Base-by-base conservation (phyloP, 441 rosid species). In the Theobroma grandiflorum region DNA sequence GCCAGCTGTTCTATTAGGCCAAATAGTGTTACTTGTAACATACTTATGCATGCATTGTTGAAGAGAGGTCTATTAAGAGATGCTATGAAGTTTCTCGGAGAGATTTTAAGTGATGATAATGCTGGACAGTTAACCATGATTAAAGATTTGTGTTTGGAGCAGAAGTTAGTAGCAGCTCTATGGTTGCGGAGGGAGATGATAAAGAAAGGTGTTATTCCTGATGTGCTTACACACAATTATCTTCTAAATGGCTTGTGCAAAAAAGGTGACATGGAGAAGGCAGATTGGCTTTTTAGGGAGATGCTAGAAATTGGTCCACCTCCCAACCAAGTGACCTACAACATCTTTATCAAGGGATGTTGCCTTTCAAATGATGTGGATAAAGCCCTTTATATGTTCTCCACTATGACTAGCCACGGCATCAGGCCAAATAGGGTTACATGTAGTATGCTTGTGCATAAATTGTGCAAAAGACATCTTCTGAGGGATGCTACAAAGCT, bases 251-350 rank as follows among this genome's bases (percentile, higher is more conserved):
- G 87, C 66, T 81, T 94, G 74, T 90, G 94, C 85, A 87, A 82
- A 73, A 65, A 61, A 63, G 89, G 91, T 75, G 55, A 85, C 38
- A 52, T 91, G 53, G 92, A 82, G 71, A 84, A 84, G 83, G 96
- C 90, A 9, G 89, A 89, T 82, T 81, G 78, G 75, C 86, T 93
- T 76, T 64, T 93, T 75, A 83, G 81, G 82, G 95, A 93, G 78
- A 93, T 93, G 94, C 49, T 79, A 78, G 93, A 92, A 83, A 83
- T 81, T 66, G 94, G 93, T 72, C 93, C 89, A 71, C 81, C 86
- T 69, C 97, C 95, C 22, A 90, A 89, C 6, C 72, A 78, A 83
- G 92, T 87, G 43, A 87, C 97, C 70, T 93, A 87, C 73, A 93
- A 90, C 81, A 85, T 83, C 20, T 79, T 83, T 53, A 88, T 93